Evolutionary conservation across 2,329 filamentous ascomycete genomes (phyloP).

Genomic region (Monosporascus sp.): DNA sequence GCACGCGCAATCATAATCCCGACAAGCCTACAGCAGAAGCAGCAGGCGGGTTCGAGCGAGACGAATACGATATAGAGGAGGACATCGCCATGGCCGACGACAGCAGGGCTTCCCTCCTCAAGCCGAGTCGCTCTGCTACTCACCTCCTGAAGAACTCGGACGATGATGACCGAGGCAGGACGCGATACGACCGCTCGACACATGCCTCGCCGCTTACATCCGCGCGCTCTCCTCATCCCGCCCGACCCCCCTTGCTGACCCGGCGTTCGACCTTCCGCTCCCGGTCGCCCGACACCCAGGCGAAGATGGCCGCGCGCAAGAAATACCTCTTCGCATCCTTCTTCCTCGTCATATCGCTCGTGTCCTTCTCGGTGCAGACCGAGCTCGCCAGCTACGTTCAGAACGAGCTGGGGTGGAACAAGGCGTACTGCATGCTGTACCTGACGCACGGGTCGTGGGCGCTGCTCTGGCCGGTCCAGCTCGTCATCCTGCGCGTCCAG

Average conservation of each 20-base stretch:
- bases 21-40: background rate
- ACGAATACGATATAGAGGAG: constrained; percentile 35
- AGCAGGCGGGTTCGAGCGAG: constrained; percentile 23
- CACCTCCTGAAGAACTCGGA: constrained; percentile 34
- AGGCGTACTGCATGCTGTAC: constrained; percentile 99
- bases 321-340: constrained; percentile 84
- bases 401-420: constrained; percentile 87
- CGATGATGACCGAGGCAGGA: constrained; percentile 20
- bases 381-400: constrained; percentile 95
- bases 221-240: constrained; percentile 25
- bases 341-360: constrained; percentile 76
- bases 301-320: constrained; percentile 62
- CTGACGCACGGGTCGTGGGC: constrained; percentile 94
- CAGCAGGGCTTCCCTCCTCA: constrained; percentile 41
- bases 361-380: constrained; percentile 90
- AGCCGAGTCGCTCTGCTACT: constrained; percentile 38
- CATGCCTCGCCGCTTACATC: constrained; percentile 18
- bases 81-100: constrained; percentile 29
- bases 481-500: constrained; percentile 73
- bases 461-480: constrained; percentile 80
- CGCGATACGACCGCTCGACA: constrained; percentile 20
- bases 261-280: constrained; percentile 70
- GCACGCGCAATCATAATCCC: background rate
- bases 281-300: constrained; percentile 63
- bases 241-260: constrained; percentile 35